Base-by-base conservation (phyloP, 2,329 filamentous ascomycete genomes). In the Akanthomyces muscarius region DNA sequence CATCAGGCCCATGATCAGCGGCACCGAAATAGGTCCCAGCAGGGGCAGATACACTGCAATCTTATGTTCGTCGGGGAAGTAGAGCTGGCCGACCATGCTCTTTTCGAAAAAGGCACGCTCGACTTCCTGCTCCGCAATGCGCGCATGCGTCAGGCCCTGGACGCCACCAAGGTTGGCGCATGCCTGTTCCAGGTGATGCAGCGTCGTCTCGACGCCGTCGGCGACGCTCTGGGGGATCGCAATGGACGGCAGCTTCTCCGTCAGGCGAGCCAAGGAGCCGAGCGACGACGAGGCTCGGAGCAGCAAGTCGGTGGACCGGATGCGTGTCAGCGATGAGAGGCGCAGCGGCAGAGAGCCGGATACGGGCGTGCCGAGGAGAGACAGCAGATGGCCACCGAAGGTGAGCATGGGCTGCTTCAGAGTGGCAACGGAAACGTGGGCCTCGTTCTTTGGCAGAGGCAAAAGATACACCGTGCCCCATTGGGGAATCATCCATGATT, bases 61-160 rank as follows among this genome's bases (percentile, higher is more conserved):
- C 76, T 98, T 99, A 75, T 99, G 95, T 78, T 99, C 95, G 71
- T 99, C 95, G 0, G 95, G 95, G 75, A 99, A 99, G 75, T 98
- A 99, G 2, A 98, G 88, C 77, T 98, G 95, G 0, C 93, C 95
- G 14, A 99, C 95, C 95, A 99, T 99, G 71, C 91, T 96, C 77
- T 96, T 96, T 76, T 99, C 95, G 69, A 99, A 99, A 76, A 99
- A 99, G 0, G 94, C 94, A 65, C 89, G 87, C 74, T 99, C 95
- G 0, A 92, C 94, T 72, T 96, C 92, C 3, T 86, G 84, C 75
- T 97, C 93, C 6, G 95, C 95, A 53, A 92, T 86, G 11, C 91
- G 86, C 0, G 94, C 94, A 72, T 94, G 88, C 66, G 88, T 84
- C 45, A 99, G 78, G 0, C 92, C 93, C 33, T 87, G 83, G 0